Base-by-base conservation (phyloP, 176 grass and related monocot species). In the Tillandsia fasciculata region DNA sequence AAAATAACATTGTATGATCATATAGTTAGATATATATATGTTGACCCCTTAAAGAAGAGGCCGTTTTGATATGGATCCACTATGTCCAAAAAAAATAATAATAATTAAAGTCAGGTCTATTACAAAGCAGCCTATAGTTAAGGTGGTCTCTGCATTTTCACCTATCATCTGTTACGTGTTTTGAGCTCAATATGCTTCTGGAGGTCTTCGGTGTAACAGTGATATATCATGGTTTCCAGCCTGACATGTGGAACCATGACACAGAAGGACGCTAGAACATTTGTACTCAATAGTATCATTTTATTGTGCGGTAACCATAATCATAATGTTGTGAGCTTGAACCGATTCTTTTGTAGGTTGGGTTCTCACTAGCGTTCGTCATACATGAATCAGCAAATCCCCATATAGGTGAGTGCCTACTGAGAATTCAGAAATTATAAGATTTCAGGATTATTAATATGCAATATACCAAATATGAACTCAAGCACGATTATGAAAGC, bases 331-430 rank as follows among this genome's bases (percentile, higher is more conserved):
- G 22, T 61, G 15, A 23, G 56, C 15, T n/a, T 61, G 56, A 61
- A 23, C 56, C 7, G 52, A 79, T 33, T 76, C 4, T 70, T 77
- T 85, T 74, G 48, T 64, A 96, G 93, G 93, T 96, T 12, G 88
- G 81, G 48, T 82, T 96, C 64, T 92, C 93, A 51, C 83, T 96
- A 76, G 93, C 93, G 52, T 96, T 96, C 70, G 93, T 96, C 27
- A 96, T 96, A 48, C 79, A 96, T 81, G 86, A 96, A 70, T 96
- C 93, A 1, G 93, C 93, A 72, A 92, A 96, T 77, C 93, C 93
- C 26, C 93, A 96, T 73, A 84, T 92, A 66, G 93, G 93, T 96
- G 77, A 91, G 79, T 74, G 57, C 69, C 7, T 50, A 26, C 54
- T 61, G 1, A n/a, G 56, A 20, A 61, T 61, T 42, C 33, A 5